These are phyloP conservation scores for Rutstroemia sp. DNA, from an alignment of 2,329 filamentous ascomycete genomes.

Conservation along the genomic window DNA sequence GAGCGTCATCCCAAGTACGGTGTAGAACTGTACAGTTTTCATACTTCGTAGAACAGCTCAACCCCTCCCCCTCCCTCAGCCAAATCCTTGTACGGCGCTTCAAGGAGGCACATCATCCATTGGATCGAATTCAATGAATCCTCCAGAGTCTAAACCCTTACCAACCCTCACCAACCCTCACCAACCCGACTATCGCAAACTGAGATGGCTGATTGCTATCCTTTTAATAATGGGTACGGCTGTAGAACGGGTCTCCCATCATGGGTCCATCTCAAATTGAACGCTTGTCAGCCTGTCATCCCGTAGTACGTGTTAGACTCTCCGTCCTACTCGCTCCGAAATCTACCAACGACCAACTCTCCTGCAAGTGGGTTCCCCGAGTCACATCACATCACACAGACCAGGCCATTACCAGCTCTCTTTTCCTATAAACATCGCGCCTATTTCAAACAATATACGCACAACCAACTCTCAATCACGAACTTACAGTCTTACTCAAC, in stretches of 20 bases:
- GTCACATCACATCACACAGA: background rate
- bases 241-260: too few species aligned
- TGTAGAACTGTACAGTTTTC: too few species aligned
- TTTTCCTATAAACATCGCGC: constrained; percentile 9
- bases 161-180: too few species aligned
- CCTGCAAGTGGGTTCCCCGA: background rate
- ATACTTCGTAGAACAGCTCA: too few species aligned
- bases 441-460: background rate
- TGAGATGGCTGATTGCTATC: too few species aligned
- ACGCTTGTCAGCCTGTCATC: constrained; percentile 3
- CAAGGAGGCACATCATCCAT: constrained; percentile 2
- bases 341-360: background rate
- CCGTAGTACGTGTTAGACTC: background rate
- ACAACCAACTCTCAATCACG: background rate
- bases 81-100: constrained; percentile 6
- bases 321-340: background rate
- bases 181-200: too few species aligned
- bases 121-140: background rate
- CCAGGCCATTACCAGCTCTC: background rate
- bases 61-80: background rate
- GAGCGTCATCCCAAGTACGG: too few species aligned
- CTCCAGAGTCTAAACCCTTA: too few species aligned
- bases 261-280: constrained; percentile 1
- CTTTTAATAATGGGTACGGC: too few species aligned
- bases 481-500: too few species aligned